Base-by-base conservation (phyloP, 2,329 filamentous ascomycete species). In the Alternaria triticimaculans region DNA sequence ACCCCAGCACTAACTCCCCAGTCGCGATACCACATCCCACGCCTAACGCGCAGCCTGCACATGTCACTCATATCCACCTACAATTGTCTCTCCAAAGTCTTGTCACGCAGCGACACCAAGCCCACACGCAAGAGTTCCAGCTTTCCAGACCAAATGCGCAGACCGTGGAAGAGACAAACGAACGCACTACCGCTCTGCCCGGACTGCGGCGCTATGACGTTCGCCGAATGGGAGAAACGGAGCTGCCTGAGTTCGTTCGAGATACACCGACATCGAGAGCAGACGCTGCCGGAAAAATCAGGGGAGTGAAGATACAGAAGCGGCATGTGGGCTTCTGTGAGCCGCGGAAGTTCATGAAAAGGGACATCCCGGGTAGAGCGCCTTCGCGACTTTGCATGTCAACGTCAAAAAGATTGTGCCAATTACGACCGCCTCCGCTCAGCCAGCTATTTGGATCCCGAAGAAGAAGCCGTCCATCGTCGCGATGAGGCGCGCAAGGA, bases 41-140 rank as follows among this genome's bases (percentile, higher is more conserved):
- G 15, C 33, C 6, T 37, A 37, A 2, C 15, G 33, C 33, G 33
- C 7, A 5, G 0, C 0, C 4, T 37, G 33, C 33, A 5, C 0
- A 2, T 1, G 7, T 37, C 33, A 37, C 4, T 37, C n/a, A 37
- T 37, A 0, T 7, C 33, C 0, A 5, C 15, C 8, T 37, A 37
- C 33, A 37, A 37, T 8, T 4, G 8, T 41, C 33, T 41, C 4
- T 41, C 15, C 0, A 3, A 41, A 1, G 2, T 5, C 8, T 41
- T n/a, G 4, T 41, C 8, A 8, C 33, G 8, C 33, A 41, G 8
- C 33, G 4, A 41, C 8, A 41, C 1, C 4, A 3, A 41, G 15
- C 15, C 5, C 5, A 5, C 33, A 1, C 0, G 4, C 4, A 37
- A 37, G 7, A 15, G 0, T 14, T 2, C 33, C 1, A 4, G 33